phyloP scores from a whole-genome alignment of 257 asterid genomes.

The Nemophila menziesii region DNA sequence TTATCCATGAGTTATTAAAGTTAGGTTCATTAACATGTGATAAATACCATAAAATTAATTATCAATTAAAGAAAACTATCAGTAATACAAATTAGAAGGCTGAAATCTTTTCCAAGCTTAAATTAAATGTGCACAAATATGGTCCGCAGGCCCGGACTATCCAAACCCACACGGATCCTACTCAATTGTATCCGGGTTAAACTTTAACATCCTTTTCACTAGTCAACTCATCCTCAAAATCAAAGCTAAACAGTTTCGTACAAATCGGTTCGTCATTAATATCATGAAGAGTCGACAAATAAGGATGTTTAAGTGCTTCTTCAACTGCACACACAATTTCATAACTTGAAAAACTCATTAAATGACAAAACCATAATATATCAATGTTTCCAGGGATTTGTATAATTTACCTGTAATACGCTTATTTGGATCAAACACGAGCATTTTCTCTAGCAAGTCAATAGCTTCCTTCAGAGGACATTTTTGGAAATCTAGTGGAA shows the following conservation, averaged over 20 bases:
- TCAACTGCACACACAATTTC: constrained; percentile 43
- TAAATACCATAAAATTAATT: no score
- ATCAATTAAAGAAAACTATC: no score
- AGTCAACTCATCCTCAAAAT: constrained; percentile 49
- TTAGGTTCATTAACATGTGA: no score
- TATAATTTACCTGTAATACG: constrained; percentile 63
- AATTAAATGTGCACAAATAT: no score
- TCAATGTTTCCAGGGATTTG: neutral
- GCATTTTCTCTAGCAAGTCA: constrained; percentile 81
- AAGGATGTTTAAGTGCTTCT: constrained; percentile 81
- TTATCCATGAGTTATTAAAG: no score
- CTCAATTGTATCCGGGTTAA: constrained; percentile 33
- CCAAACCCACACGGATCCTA: no score
- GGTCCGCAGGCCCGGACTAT: no score
- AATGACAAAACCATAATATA: constrained; percentile 2
- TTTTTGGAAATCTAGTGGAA: constrained; percentile 53
- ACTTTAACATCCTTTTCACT: constrained; percentile 42
- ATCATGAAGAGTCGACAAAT: constrained; percentile 67
- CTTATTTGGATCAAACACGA: constrained; percentile 63
- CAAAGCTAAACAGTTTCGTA: constrained; percentile 42
- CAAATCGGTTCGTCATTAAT: constrained; percentile 73
- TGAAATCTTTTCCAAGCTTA: no score
- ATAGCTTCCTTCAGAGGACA: constrained; percentile 61
- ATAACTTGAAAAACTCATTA: constrained; percentile 12
- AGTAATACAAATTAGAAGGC: no score